Base-by-base conservation (phyloP, 2,329 filamentous ascomycete species). In the Leptodontidium sp. region DNA sequence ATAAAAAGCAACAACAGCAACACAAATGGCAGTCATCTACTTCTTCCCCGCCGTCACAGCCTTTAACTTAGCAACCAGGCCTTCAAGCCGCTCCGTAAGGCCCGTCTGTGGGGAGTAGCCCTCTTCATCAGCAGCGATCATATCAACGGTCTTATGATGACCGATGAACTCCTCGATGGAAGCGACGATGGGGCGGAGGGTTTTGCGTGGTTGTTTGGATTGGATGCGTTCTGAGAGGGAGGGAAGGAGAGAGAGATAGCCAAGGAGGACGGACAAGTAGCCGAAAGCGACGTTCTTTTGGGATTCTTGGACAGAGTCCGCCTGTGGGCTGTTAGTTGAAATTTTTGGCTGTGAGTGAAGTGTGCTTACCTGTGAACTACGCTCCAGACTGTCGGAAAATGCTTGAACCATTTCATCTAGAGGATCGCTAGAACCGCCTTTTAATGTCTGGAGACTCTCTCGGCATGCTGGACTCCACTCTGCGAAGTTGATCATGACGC, bases 401-500 rank as follows among this genome's bases (percentile, higher is more conserved):
- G 91, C 82, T 49, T 81, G 80, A 40, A 92, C 83, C 45, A 97
- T 83, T 61, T 80, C 80, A 61, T 89, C 85, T 45, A 94, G 80
- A 8, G 88, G 82, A 75, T 78, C 81, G 68, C 77, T 75, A 49
- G 71, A 79, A 65, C 77, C 79, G 67, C 58, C 68, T 80, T 76
- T 65, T 71, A 79, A 72, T 70, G 77, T 70, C 76, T 87, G 72
- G 78, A 86, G 76, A 79, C 82, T 70, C 75, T 81, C 78, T 64
- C 90, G 84, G 14, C 91, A 90, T 26, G 84, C 79, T 17, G 88
- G 83, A 75, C 90, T 93, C 77, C 93, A 90, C 78, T 97, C 94
- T 9, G 93, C 88, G 65, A 98, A 87, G 76, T 98, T 98, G 79
- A 97, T 97, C 80, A 95, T 87, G 26, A 93, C 88, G 0, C 93